Conservation (phyloP, 2,329 filamentous ascomycete species). For the Pseudogymnoascus destructans region DNA sequence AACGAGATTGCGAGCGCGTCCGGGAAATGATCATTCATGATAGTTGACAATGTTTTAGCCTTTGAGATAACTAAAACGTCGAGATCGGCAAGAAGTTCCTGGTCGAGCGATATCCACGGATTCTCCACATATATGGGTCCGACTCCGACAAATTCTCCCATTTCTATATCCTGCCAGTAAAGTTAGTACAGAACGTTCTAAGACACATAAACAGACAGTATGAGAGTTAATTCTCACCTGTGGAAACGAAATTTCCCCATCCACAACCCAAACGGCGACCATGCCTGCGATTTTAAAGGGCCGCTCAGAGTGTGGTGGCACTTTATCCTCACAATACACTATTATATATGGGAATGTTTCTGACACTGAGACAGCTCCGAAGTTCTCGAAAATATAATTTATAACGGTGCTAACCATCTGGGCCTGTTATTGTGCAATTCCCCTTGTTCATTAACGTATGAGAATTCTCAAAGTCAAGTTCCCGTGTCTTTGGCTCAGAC, state of each 20-base stretch:
- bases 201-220: neutral
- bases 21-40: neutral
- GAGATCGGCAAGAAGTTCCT: neutral
- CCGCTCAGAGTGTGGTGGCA: neutral
- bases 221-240: slow-evolving; percentile 11
- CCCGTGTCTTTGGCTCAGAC: neutral
- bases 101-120: neutral
- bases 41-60: neutral
- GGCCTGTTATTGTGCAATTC: neutral
- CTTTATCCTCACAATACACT: neutral
- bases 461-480: neutral
- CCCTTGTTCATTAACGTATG: neutral
- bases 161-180: neutral
- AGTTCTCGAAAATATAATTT: neutral
- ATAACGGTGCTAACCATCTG: neutral
- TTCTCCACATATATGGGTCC: neutral
- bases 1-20: neutral
- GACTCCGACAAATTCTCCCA: neutral
- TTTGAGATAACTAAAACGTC: neutral
- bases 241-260: neutral
- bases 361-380: neutral
- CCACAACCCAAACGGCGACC: neutral
- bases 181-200: neutral
- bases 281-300: neutral
- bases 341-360: neutral